Evolutionary conservation across 208 protist genomes (phyloP).

Genomic region (Herpetomonas tarakana): DNA sequence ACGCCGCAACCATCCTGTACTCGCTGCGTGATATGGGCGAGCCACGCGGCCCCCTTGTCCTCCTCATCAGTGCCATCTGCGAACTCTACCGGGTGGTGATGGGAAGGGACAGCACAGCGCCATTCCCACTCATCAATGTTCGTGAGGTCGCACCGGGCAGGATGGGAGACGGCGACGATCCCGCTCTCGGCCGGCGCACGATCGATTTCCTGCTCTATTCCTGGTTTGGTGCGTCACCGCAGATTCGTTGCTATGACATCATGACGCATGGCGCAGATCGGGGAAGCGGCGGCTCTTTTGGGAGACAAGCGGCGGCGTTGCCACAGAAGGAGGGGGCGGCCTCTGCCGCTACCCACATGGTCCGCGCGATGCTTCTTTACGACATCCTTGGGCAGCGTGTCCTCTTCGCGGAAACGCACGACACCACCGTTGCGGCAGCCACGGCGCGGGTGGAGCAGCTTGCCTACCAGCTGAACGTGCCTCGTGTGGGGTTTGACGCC

Average conservation of each 20-base stretch:
- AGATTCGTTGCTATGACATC: constrained; percentile 59
- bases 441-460: constrained; percentile 30
- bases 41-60: constrained; percentile 21
- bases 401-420: constrained; percentile 76
- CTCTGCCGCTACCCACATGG: constrained; percentile 22
- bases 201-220: constrained; percentile 67
- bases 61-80: constrained; percentile 28
- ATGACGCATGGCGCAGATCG: constrained; percentile 13
- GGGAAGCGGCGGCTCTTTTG: background rate
- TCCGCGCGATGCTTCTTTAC: constrained; percentile 75
- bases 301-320: constrained; percentile 5
- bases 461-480: constrained; percentile 35
- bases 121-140: constrained; percentile 24
- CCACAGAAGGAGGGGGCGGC: constrained; percentile 5
- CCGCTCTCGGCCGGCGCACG: constrained; percentile 10
- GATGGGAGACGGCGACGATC: background rate
- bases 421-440: constrained; percentile 18
- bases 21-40: background rate
- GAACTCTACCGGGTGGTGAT: constrained; percentile 30
- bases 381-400: constrained; percentile 67
- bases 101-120: background rate
- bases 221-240: constrained; percentile 59
- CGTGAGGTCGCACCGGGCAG: background rate
- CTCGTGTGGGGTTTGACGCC: background rate
- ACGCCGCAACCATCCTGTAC: background rate